Base-by-base conservation (phyloP, 169 alveolate species). In the Cryptosporidium andersoni region DNA sequence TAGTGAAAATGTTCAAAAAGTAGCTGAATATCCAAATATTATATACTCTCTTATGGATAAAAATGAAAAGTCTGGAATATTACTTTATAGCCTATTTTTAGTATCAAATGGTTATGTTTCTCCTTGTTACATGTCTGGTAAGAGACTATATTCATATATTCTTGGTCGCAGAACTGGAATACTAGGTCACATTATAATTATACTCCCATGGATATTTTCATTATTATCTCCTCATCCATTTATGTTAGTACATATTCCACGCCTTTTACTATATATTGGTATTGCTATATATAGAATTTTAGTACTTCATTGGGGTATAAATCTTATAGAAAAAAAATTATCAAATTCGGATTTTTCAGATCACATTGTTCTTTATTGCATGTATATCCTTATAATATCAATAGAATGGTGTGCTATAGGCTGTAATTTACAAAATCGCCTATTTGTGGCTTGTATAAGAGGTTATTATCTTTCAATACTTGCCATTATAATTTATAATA, bases 91-190 rank as follows among this genome's bases (percentile, higher is more conserved):
- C 4, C 48, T 74, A 36, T 74, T 74, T 39, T 14, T 58, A 40
- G 85, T 62, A 7, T 74, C 85, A 1, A 62, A 68, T 52, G 85
- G 85, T 11, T 74, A 74, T 56, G 85, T 74, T 36, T 74, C 85
- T 11, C 85, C 85, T 16, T 74, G 85, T 9, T 74, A 74, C 68
- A 74, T 74, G 85, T 74, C 55, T 58, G 85, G 85, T 43, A 74
- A 58, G 45, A 74, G 85, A 58, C 25, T 74, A 60, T 74, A 74
- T 45, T 74, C 85, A 25, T 58, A 74, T 74, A 62, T 74, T 74
- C 43, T 74, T 40, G 85, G 85, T 14, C 55, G 48, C 11, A 56
- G 49, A 45, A 58, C 85, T 42, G 85, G 85, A 43, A 37, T 74
- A 45, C 45, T 49, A 48, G 85, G 85, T n/a, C 60, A 74, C 34